Evolutionary conservation across 257 asterid genomes (phyloP), one percentile per base, ranked within the genome.

Genomic region (Ocimum tenuiflorum): DNA sequence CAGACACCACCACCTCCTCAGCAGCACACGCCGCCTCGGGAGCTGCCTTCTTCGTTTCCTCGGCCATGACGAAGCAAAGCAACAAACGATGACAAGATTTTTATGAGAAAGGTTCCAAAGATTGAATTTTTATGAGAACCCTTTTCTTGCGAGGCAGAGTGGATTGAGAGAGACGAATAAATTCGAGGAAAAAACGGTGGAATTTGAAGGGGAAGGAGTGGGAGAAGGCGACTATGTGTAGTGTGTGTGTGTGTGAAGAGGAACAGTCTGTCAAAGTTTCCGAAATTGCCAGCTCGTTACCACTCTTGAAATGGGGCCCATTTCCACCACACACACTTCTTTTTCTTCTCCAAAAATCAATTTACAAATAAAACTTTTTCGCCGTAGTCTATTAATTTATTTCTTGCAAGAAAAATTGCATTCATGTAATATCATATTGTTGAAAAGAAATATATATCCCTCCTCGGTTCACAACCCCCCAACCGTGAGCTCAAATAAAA

Each of bases 41-140:
- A 27, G 84, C 77, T 6, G 85, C 52, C 69, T 72, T 69, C 68
- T 86, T 86, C 1, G 87, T 85, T 73, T 83, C 96, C 71, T 85
- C 94, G 27, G 95, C 96, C 96, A 89, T 89, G 61, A 12, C 17
- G 17, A 42, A 42, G 48, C 31, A 27, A n/a, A n/a, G 31, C 31
- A 27, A 27, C 31, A 35, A 35, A 4, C 1, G n/a, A n/a, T n/a
- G n/a, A n/a, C 14, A 18, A 17, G 33, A 55, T 12, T 48, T 48
- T 11, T 19, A 17, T 6, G 1, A 9, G 18, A 53, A 24, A 23
- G 35, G 51, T 14, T 27, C 3, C 27, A 42, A 62, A 55, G 67
- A 65, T 51, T 51, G 23, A 0, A 42, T 42, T 41, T 58, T 45
- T 42, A 4, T 18, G 53, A 14, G 5, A 53, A 74, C 36, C 55